Evolutionary conservation across 768 basidiomycete genomes (phyloP).

Genomic region (Amanita polypyramis): DNA sequence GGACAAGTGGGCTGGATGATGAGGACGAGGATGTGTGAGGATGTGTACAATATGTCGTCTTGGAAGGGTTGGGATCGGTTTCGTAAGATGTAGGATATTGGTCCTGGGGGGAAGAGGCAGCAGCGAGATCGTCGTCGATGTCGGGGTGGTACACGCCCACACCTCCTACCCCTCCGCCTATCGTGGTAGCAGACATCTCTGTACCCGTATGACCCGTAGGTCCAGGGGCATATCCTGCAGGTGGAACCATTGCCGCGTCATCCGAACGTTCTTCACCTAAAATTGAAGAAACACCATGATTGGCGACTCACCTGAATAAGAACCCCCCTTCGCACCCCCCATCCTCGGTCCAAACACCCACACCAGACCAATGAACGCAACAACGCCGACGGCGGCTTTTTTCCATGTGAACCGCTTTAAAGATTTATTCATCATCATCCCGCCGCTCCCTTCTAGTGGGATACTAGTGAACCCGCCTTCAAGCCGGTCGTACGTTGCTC

Average conservation of each 20-base stretch:
- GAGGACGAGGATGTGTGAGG: conserved; percentile 33
- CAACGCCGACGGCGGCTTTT: conserved; percentile 53
- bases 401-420: conserved; percentile 42
- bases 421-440: conserved; percentile 8
- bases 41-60: conserved; percentile 60
- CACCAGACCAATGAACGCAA: conserved; percentile 44
- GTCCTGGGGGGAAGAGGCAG: conserved; percentile 10
- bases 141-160: neutral
- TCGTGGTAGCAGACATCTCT: neutral
- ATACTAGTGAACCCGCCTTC: neutral
- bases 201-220: neutral
- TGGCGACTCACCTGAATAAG: conserved; percentile 12
- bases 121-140: conserved; percentile 8
- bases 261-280: neutral
- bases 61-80: conserved; percentile 62
- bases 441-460: neutral
- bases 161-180: too few species aligned
- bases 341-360: conserved; percentile 56
- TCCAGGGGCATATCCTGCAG: neutral
- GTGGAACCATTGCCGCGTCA: neutral
- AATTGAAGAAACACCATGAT: too few species aligned
- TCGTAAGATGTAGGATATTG: conserved; percentile 46
- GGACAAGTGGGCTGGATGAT: conserved; percentile 57
- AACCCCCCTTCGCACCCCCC: conserved; percentile 13
- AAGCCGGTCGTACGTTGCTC: conserved; percentile 1